Conservation (phyloP, 2,329 filamentous ascomycete species). For the Ophiobolus disseminans region DNA sequence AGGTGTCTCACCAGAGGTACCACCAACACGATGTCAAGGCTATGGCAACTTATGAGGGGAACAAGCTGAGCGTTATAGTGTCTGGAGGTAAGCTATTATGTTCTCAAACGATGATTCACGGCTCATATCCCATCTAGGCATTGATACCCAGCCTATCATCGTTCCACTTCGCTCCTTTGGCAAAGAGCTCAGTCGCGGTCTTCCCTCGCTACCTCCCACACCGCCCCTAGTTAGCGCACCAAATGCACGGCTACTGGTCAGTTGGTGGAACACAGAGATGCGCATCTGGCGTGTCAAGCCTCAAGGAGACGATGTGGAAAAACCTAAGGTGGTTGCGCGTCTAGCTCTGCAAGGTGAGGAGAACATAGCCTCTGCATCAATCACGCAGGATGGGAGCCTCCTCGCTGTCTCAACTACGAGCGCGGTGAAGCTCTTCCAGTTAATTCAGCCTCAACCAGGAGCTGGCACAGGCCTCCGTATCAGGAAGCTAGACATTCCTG, state of each 20-base stretch:
- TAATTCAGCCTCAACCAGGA: constrained; percentile 62
- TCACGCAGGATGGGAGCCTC: constrained; percentile 74
- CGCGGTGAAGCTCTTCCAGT: constrained; percentile 78
- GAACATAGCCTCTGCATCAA: constrained; percentile 77
- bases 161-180: constrained; percentile 79
- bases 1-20: constrained; percentile 83
- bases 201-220: constrained; percentile 84
- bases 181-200: constrained; percentile 78
- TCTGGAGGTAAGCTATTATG: constrained; percentile 74
- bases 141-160: constrained; percentile 83
- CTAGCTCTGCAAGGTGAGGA: constrained; percentile 68
- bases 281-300: constrained; percentile 75
- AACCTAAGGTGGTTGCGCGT: constrained; percentile 50
- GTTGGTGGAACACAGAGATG: constrained; percentile 91
- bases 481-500: constrained; percentile 71
- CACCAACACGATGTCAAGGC: constrained; percentile 96
- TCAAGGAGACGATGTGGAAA: constrained; percentile 56
- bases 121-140: constrained; percentile 60
- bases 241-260: constrained; percentile 76
- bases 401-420: constrained; percentile 78
- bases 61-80: constrained; percentile 82
- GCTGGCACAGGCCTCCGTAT: constrained; percentile 70
- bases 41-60: constrained; percentile 87
- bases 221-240: constrained; percentile 76
- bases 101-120: not conserved